These are phyloP conservation scores for Saccharata proteae DNA, from an alignment of 2,329 filamentous ascomycete genomes.

Conservation along the genomic window DNA sequence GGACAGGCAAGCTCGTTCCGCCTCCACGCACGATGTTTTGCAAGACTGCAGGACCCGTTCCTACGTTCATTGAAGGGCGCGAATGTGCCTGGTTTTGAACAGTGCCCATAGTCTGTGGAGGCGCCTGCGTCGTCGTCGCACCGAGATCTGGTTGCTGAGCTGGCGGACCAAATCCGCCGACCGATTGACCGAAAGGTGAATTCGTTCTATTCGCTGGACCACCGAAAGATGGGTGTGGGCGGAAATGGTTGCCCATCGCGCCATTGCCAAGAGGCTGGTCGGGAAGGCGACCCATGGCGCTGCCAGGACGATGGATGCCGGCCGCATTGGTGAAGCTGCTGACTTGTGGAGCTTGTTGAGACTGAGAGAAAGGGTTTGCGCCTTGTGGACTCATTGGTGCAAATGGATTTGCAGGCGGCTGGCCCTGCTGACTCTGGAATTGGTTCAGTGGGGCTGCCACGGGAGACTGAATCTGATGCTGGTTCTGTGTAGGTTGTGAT, in stretches of 20 bases:
- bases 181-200: constrained; percentile 15
- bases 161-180: constrained; percentile 3
- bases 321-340: no score
- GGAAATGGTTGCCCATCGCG: no score
- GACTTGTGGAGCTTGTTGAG: no score
- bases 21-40: constrained; percentile 14
- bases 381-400: neutral
- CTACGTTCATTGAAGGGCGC: constrained; percentile 10
- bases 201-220: constrained; percentile 9
- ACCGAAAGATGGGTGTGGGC: no score
- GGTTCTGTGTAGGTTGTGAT: constrained; percentile 5
- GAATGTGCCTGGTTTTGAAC: constrained; percentile 5
- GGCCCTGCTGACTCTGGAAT: constrained; percentile 8
- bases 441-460: constrained; percentile 2
- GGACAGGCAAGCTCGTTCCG: constrained; percentile 19
- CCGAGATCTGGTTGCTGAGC: constrained; percentile 9
- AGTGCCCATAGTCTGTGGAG: constrained; percentile 7
- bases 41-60: constrained; percentile 19
- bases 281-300: constrained; percentile 5
- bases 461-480: neutral
- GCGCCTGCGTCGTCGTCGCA: constrained; percentile 9
- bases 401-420: constrained; percentile 5
- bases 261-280: neutral
- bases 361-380: neutral
- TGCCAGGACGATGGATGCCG: constrained; percentile 13